These are phyloP conservation scores for Spathaspora arborariae DNA, from an alignment of 805 yeast genomes.

Conservation along the genomic window DNA sequence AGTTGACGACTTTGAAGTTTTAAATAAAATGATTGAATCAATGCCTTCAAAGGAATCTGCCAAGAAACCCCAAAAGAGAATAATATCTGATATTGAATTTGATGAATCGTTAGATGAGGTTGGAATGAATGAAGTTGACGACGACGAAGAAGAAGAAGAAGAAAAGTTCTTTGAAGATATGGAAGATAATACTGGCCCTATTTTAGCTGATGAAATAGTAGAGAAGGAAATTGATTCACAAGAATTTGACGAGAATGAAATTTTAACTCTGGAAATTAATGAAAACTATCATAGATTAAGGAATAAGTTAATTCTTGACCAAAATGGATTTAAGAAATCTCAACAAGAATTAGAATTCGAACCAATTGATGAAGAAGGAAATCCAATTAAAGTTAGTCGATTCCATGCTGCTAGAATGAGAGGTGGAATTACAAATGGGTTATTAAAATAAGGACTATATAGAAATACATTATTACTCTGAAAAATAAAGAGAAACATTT, in stretches of 20 bases:
- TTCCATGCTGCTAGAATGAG: slow-evolving; percentile 56
- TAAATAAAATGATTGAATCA: slow-evolving; percentile 46
- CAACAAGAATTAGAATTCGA: slow-evolving; percentile 57
- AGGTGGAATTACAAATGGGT: neutral
- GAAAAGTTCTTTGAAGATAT: slow-evolving; percentile 18
- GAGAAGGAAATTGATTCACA: slow-evolving; percentile 29
- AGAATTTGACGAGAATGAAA: slow-evolving; percentile 17
- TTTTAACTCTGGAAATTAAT: slow-evolving; percentile 46
- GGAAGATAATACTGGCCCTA: slow-evolving; percentile 35
- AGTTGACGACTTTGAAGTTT: slow-evolving; percentile 49
- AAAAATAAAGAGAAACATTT: too few relatives aligned
- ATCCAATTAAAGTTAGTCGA: slow-evolving; percentile 57
- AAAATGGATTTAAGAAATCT: slow-evolving; percentile 41
- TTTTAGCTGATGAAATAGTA: slow-evolving; percentile 40
- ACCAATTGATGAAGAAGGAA: slow-evolving; percentile 63
- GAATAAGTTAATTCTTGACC: slow-evolving; percentile 43
- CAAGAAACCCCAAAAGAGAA: neutral
- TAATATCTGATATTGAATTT: slow-evolving; percentile 1
- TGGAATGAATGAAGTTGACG: slow-evolving; percentile 25
- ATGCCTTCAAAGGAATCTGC: slow-evolving; percentile 13
- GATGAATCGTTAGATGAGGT: slow-evolving; percentile 15
- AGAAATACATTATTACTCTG: neutral
- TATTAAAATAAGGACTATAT: neutral
- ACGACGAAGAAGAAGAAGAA: slow-evolving; percentile 32
- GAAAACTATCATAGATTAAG: slow-evolving; percentile 56